Base-by-base conservation (phyloP, 2,329 filamentous ascomycete species). In the Pestalotiopsis sp. region DNA sequence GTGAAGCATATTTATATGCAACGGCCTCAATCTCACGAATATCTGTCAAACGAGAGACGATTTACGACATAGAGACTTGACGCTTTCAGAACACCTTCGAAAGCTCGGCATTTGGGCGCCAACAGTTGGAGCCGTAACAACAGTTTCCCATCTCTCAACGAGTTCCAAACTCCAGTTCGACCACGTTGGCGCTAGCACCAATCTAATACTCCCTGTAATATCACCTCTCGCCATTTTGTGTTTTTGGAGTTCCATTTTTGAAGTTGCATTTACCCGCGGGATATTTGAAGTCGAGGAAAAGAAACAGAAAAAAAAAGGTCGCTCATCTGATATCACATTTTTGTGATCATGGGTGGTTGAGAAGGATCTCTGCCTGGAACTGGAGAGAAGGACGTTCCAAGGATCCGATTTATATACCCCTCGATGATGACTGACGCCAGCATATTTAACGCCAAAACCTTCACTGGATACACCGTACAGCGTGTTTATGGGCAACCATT, bases 401-500 rank as follows among this genome's bases (percentile, higher is more conserved):
- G 31, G 62, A 23, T 52, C 41, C 62, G 62, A 20, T 75, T 73
- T 74, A 76, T 73, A 74, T 74, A 74, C 75, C 75, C 72, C 70
- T 73, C 67, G 72, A 78, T 72, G 75, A 78, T 72, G 74, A 75
- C 73, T 69, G 72, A 74, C 74, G 66, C 60, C 60, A 68, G 56
- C 56, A 52, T 52, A 36, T 57, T 60, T 41, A 40, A 61, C 65
- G 56, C 41, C 71, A 76, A 52, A 52, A 76, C 72, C 73, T 74
- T 73, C 73, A 74, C 75, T 76, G 75, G 73, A 78, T 77, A 79
- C 75, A 78, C 74, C 73, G 76, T 79, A 79, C 74, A 79, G 70
- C 74, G 77, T 72, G 73, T 74, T 68, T 72, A 78, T 78, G 78
- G 77, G 76, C 76, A 74, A 78, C 77, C 77, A 78, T 78, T 79